These are phyloP conservation scores for Paracoccidioides brasiliensis DNA, from an alignment of 2,329 filamentous ascomycete species.

Conservation along the genomic window DNA sequence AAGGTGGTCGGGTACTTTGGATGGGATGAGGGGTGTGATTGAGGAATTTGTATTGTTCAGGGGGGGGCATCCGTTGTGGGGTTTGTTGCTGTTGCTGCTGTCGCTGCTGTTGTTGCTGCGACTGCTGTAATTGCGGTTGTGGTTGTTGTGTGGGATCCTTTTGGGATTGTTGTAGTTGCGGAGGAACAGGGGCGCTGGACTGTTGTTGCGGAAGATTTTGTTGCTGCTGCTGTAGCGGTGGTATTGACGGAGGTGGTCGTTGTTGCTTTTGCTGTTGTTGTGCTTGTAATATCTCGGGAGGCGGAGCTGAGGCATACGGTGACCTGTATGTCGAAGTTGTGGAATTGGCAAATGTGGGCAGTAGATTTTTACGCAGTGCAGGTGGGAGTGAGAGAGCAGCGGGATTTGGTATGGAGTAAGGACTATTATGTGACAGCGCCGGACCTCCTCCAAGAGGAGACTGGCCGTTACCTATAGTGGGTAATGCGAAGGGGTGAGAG, in stretches of 20 bases:
- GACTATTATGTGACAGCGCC: slow-evolving; percentile 3
- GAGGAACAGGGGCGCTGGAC: slow-evolving; percentile 16
- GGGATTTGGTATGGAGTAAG: slow-evolving; percentile 9
- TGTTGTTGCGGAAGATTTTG: slow-evolving; percentile 8
- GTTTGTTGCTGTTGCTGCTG: slow-evolving; percentile 1
- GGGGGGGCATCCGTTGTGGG: slow-evolving; percentile 10
- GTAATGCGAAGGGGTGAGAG: slow-evolving; percentile 1
- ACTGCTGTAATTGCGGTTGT: slow-evolving; percentile 12
- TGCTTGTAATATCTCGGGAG: slow-evolving; percentile 22
- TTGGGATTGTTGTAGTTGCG: slow-evolving; percentile 16
- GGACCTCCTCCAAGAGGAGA: not conserved
- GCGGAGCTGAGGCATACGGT: slow-evolving; percentile 28
- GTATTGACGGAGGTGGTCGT: slow-evolving; percentile 6
- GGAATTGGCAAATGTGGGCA: slow-evolving; percentile 26
- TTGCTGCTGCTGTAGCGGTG: slow-evolving; percentile 5
- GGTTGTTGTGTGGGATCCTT: slow-evolving; percentile 13
- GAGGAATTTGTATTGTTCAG: slow-evolving; percentile 11
- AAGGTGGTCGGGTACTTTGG: slow-evolving; percentile 1
- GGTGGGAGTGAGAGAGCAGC: slow-evolving; percentile 20
- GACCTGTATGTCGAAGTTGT: slow-evolving; percentile 28
- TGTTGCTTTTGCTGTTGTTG: slow-evolving; percentile 9
- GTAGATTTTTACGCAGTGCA: slow-evolving; percentile 27
- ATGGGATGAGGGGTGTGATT: slow-evolving; percentile 3
- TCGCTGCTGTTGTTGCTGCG: slow-evolving; percentile 7
- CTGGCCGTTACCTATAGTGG: not conserved